Conservation (phyloP, 1,284 basidiomycete genomes). For the Neolentinus lepideus region DNA sequence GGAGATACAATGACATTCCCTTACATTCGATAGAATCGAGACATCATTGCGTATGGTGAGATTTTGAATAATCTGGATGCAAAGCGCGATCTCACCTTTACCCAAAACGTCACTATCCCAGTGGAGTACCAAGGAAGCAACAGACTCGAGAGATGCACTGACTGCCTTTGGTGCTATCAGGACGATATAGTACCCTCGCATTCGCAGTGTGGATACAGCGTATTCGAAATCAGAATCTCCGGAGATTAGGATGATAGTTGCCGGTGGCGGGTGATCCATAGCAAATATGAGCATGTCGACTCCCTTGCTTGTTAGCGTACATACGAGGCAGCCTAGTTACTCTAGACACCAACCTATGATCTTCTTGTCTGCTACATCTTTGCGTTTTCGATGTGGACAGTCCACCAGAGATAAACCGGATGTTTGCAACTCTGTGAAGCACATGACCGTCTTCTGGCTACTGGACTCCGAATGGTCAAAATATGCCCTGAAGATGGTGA, state of each 20-base stretch:
- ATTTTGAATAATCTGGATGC: too few relatives aligned
- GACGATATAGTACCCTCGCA: conserved; percentile 43
- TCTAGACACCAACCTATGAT: conserved; percentile 23
- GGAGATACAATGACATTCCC: too few relatives aligned
- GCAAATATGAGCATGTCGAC: conserved; percentile 57
- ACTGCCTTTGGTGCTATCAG: conserved; percentile 32
- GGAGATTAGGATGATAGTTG: conserved; percentile 47
- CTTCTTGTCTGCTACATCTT: conserved; percentile 35
- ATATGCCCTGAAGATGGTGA: conserved; percentile 14
- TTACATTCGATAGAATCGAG: too few relatives aligned
- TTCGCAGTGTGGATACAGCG: conserved; percentile 42
- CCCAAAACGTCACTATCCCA: conserved; percentile 37
- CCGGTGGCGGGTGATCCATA: conserved; percentile 44
- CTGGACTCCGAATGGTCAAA: neutral
- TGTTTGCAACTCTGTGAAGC: conserved; percentile 28
- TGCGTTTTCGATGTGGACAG: conserved; percentile 34
- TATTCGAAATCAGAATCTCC: conserved; percentile 57
- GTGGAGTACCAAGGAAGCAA: conserved; percentile 46
- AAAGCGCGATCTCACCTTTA: too few relatives aligned
- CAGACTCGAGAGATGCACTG: conserved; percentile 31
- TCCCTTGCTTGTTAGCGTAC: conserved; percentile 24
- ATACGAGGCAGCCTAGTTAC: conserved; percentile 26
- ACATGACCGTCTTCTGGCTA: conserved; percentile 3
- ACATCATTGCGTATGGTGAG: too few relatives aligned
- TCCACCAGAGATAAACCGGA: conserved; percentile 32